phyloP scores from a whole-genome alignment of 2,329 filamentous ascomycete species.

The Aspergillus aculeatus region DNA sequence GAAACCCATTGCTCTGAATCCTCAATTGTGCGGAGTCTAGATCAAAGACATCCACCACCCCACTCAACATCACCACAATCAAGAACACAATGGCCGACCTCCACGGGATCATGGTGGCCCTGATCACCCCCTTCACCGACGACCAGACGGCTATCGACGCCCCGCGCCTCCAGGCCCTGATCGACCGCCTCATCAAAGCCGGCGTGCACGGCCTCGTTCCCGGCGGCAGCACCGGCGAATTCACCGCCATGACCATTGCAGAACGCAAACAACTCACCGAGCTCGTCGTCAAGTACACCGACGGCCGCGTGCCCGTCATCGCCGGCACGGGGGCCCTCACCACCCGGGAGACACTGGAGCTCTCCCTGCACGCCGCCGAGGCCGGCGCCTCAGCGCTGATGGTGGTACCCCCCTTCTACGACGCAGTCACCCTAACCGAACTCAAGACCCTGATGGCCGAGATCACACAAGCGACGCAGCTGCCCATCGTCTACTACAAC shows the following conservation, averaged over 20 bases:
- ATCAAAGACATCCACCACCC: too few species aligned
- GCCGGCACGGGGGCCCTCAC: constrained; percentile 44
- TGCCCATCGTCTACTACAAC: constrained; percentile 54
- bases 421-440: constrained; percentile 43
- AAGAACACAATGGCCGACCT: constrained; percentile 6
- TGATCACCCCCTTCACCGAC: constrained; percentile 50
- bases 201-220: constrained; percentile 53
- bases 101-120: constrained; percentile 49
- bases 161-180: constrained; percentile 42
- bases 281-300: constrained; percentile 29
- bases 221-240: constrained; percentile 53
- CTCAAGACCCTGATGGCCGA: constrained; percentile 44
- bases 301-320: constrained; percentile 28
- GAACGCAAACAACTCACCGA: constrained; percentile 50
- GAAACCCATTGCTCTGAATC: too few species aligned
- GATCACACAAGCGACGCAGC: constrained; percentile 39
- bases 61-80: too few species aligned
- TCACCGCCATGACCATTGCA: constrained; percentile 45
- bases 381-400: constrained; percentile 47
- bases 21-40: too few species aligned
- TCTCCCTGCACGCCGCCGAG: constrained; percentile 41
- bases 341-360: constrained; percentile 42
- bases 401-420: constrained; percentile 54
- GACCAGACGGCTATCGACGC: constrained; percentile 46
- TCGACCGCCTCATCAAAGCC: constrained; percentile 46